Evolutionary conservation across 2,329 filamentous ascomycete genomes (phyloP).

Genomic region (Hypoxylon rubiginosum): DNA sequence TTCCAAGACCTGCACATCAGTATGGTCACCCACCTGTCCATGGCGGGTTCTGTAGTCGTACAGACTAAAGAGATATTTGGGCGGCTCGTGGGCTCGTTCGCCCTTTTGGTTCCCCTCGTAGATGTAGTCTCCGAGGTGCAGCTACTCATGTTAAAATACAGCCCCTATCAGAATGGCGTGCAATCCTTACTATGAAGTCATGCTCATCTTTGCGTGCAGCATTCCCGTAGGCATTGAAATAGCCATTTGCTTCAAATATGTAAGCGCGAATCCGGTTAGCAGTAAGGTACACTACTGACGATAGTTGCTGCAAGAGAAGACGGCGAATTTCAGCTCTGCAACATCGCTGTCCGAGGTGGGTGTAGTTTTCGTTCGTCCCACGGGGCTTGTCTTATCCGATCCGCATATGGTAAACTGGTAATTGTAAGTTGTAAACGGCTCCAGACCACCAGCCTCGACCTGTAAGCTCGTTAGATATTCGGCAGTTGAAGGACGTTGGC

Average conservation of each 20-base stretch:
- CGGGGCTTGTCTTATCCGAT: slow-evolving; percentile 48
- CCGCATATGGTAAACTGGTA: slow-evolving; percentile 54
- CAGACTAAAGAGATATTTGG: slow-evolving; percentile 52
- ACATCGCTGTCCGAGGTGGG: slow-evolving; percentile 49
- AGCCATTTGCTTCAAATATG: slow-evolving; percentile 57
- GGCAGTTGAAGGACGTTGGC: neutral
- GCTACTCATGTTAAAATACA: slow-evolving; percentile 22
- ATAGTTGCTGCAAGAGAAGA: slow-evolving; percentile 54
- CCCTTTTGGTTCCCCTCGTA: slow-evolving; percentile 67
- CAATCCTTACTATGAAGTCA: slow-evolving; percentile 60
- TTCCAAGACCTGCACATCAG: neutral
- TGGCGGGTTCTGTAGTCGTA: slow-evolving; percentile 60
- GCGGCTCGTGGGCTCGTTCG: slow-evolving; percentile 48
- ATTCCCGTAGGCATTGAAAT: slow-evolving; percentile 63
- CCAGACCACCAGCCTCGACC: slow-evolving; percentile 65
- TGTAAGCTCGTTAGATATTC: slow-evolving; percentile 42
- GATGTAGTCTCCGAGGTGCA: slow-evolving; percentile 67
- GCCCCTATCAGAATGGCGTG: neutral
- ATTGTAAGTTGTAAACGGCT: slow-evolving; percentile 52
- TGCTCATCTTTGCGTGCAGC: slow-evolving; percentile 59
- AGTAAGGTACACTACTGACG: slow-evolving; percentile 41
- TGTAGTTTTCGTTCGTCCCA: slow-evolving; percentile 55
- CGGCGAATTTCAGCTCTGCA: slow-evolving; percentile 49
- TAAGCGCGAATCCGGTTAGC: slow-evolving; percentile 5
- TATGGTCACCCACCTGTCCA: slow-evolving; percentile 49